Conservation (phyloP, 164 flowering plant genomes). For the Macadamia tetraphylla region DNA sequence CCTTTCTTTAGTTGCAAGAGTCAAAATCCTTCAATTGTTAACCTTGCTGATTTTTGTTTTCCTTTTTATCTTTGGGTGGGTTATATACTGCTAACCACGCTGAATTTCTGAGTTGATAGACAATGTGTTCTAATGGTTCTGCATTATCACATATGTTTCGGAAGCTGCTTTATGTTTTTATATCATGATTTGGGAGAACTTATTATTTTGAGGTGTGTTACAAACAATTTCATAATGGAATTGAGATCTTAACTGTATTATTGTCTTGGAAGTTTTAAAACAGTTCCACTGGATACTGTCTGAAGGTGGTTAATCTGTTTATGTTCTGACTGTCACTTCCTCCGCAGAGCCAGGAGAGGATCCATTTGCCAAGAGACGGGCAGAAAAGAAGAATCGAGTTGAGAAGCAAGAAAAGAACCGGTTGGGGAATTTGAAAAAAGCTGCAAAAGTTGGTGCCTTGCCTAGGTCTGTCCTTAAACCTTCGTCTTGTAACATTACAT, state of each 20-base stretch:
- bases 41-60: too few species aligned
- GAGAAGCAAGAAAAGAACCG: slow-evolving; percentile 84
- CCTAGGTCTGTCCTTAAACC: slow-evolving; percentile 54
- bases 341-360: slow-evolving; percentile 74
- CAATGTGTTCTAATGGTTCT: too few species aligned
- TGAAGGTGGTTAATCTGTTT: background rate
- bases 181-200: too few species aligned
- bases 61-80: too few species aligned
- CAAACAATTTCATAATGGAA: background rate
- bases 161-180: too few species aligned
- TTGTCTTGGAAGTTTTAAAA: background rate
- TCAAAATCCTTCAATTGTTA: too few species aligned
- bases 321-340: background rate
- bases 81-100: too few species aligned
- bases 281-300: background rate
- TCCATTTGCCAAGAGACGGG: slow-evolving; percentile 76
- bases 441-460: slow-evolving; percentile 54
- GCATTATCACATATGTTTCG: too few species aligned
- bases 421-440: slow-evolving; percentile 60
- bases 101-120: too few species aligned
- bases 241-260: background rate
- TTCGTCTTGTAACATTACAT: background rate
- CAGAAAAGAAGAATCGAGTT: slow-evolving; percentile 67
- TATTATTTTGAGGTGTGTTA: too few species aligned
- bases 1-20: too few species aligned